phyloP scores from a whole-genome alignment of 1,284 basidiomycete species.

The Puccinia polysora region DNA sequence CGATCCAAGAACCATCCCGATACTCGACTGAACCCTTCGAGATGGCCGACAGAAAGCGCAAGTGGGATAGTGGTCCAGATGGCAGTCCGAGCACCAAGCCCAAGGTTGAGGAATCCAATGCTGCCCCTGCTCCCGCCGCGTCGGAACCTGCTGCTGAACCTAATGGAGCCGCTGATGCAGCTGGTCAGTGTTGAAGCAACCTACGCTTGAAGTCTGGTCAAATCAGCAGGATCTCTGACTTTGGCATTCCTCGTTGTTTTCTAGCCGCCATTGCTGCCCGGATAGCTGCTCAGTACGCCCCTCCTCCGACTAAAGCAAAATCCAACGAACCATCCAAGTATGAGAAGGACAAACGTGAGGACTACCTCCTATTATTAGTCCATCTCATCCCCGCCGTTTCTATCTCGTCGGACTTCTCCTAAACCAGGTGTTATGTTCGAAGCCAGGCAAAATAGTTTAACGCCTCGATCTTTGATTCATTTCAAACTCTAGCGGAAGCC shows the following conservation, averaged over 20 bases:
- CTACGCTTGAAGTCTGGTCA: background rate
- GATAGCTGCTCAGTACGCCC: conserved; percentile 41
- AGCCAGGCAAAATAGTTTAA: background rate
- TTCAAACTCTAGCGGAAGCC: conserved; percentile 20
- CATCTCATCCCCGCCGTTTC: background rate
- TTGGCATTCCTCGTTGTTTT: background rate
- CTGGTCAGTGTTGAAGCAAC: conserved; percentile 13
- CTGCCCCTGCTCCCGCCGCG: background rate
- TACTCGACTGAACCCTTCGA: too few species aligned
- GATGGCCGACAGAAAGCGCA: conserved; percentile 41
- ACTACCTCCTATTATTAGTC: background rate
- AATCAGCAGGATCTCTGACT: background rate
- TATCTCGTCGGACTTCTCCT: background rate
- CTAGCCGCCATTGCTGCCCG: conserved; percentile 41
- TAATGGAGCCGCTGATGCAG: conserved; percentile 31
- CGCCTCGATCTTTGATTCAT: background rate
- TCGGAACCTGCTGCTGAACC: background rate
- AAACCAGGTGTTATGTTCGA: background rate
- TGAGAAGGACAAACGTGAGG: conserved; percentile 43
- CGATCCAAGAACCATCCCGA: too few species aligned
- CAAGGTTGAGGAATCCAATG: background rate
- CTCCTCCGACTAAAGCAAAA: conserved; percentile 29
- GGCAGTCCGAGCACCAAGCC: conserved; percentile 22
- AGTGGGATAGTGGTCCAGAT: conserved; percentile 42
- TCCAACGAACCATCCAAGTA: conserved; percentile 32